Evolutionary conservation across 805 yeast species (phyloP).

Genomic region (Saccharomycopsis schoenii): DNA sequence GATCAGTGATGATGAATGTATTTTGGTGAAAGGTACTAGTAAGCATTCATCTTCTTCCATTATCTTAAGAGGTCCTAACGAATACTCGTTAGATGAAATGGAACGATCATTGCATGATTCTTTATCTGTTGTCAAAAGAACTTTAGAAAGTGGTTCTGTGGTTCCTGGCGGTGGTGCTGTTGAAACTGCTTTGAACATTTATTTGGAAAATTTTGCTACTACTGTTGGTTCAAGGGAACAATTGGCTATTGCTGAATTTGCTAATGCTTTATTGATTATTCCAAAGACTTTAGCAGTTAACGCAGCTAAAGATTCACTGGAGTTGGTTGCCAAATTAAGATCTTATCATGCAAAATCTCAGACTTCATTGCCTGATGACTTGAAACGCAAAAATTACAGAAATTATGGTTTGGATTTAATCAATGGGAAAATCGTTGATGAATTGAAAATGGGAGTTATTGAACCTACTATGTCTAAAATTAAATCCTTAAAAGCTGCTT

Average conservation of each 20-base stretch:
- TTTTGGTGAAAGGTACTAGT: constrained; percentile 78
- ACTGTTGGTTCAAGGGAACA: constrained; percentile 97
- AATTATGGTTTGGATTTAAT: constrained; percentile 90
- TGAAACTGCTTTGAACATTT: constrained; percentile 90
- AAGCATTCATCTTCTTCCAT: constrained; percentile 89
- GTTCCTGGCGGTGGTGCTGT: constrained; percentile 99
- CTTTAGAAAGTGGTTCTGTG: constrained; percentile 85
- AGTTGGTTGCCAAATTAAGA: constrained; percentile 87
- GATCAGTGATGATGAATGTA: constrained; percentile 95
- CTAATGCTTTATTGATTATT: constrained; percentile 75
- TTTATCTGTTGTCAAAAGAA: constrained; percentile 86
- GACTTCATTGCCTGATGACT: constrained; percentile 71
- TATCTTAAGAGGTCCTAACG: constrained; percentile 90
- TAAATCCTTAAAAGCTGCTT: constrained; percentile 86
- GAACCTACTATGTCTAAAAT: constrained; percentile 94
- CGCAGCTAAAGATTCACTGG: constrained; percentile 96
- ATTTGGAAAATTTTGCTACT: constrained; percentile 93
- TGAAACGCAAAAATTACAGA: constrained; percentile 74
- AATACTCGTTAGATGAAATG: constrained; percentile 95
- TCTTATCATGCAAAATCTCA: constrained; percentile 95
- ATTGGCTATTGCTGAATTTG: constrained; percentile 96
- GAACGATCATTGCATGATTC: constrained; percentile 95
- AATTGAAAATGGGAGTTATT: constrained; percentile 72
- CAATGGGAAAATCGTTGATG: constrained; percentile 86
- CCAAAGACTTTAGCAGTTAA: constrained; percentile 96